These are phyloP conservation scores for Lichenothelia convexa DNA, from an alignment of 495 filamentous ascomycete species.

Conservation along the genomic window DNA sequence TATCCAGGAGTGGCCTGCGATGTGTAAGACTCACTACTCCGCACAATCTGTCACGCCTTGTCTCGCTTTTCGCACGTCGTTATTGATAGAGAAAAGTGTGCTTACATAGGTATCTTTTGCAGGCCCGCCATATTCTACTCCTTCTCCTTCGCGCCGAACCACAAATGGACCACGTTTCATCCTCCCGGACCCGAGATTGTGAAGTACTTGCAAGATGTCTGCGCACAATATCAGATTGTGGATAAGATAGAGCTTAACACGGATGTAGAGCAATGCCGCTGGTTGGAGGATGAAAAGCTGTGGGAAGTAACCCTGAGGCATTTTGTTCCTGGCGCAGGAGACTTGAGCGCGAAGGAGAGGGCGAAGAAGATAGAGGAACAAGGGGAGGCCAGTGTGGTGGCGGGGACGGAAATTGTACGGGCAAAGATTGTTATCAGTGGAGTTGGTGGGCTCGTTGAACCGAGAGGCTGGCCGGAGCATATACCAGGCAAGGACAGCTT, in stretches of 20 bases:
- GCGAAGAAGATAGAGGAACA: conserved; percentile 10
- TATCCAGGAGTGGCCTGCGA: conserved; percentile 44
- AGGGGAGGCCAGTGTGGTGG: conserved; percentile 12
- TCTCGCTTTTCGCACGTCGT: no score
- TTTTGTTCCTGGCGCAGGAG: conserved; percentile 16
- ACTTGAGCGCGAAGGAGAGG: conserved; percentile 14
- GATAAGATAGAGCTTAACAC: conserved; percentile 42
- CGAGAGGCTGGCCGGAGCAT: conserved; percentile 29
- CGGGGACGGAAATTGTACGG: conserved; percentile 13
- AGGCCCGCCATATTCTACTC: conserved; percentile 36
- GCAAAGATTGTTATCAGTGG: conserved; percentile 28
- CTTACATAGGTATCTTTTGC: background rate
- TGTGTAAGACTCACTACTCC: conserved; percentile 3
- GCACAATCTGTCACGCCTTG: background rate
- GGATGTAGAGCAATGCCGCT: conserved; percentile 35
- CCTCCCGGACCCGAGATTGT: conserved; percentile 37
- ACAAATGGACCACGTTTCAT: conserved; percentile 36
- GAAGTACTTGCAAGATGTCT: conserved; percentile 40
- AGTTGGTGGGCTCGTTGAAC: conserved; percentile 35
- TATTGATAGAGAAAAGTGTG: no score
- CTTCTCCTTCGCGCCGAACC: conserved; percentile 43
- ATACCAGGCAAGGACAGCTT: conserved; percentile 15
- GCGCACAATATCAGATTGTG: conserved; percentile 36
- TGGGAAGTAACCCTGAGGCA: conserved; percentile 19
- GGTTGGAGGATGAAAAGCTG: conserved; percentile 34